These are phyloP conservation scores for Pseudovirgaria hyperparasitica DNA, from an alignment of 2,329 filamentous ascomycete species.

Conservation along the genomic window DNA sequence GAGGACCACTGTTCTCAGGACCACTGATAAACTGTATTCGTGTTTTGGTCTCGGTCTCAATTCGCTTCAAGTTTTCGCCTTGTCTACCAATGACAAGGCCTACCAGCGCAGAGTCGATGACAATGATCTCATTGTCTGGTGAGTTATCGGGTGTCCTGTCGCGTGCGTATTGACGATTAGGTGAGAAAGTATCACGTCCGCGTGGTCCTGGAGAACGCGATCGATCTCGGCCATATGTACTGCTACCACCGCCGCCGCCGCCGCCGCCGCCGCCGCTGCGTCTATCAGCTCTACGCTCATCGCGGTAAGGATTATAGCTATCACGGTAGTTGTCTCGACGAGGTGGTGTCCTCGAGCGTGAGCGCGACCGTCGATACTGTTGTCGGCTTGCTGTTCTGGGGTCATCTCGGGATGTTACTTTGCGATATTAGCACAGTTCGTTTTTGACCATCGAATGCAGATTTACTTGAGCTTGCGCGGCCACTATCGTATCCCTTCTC, in stretches of 20 bases:
- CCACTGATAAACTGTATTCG: slow-evolving; percentile 80
- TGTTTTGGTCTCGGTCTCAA: slow-evolving; percentile 71
- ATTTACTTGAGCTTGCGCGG: slow-evolving; percentile 24
- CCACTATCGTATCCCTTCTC: slow-evolving; percentile 53
- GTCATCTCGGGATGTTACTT: slow-evolving; percentile 28
- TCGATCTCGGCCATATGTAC: slow-evolving; percentile 57
- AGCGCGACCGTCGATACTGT: slow-evolving; percentile 56
- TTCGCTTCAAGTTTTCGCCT: slow-evolving; percentile 75
- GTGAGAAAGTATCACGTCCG: slow-evolving; percentile 48
- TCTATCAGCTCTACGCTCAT: slow-evolving; percentile 64
- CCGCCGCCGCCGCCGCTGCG: slow-evolving; percentile 41
- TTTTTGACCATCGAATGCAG: slow-evolving; percentile 31
- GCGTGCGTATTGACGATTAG: slow-evolving; percentile 39
- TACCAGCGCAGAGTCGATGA: slow-evolving; percentile 76
- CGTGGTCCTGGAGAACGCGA: slow-evolving; percentile 56
- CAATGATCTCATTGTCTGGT: slow-evolving; percentile 74
- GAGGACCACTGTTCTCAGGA: slow-evolving; percentile 55
- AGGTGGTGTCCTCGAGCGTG: slow-evolving; percentile 44
- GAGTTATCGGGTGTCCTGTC: slow-evolving; percentile 58
- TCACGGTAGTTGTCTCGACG: slow-evolving; percentile 61
- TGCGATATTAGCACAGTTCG: slow-evolving; percentile 13
- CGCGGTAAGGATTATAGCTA: slow-evolving; percentile 70
- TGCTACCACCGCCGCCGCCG: too few species aligned
- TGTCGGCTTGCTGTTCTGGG: slow-evolving; percentile 40
- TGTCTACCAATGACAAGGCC: slow-evolving; percentile 84